A percentile compares a stretch with the other conserved stretches of the same genome.
phyloP scores from a whole-genome alignment of 176 grass and related monocot genomes.

The Oropetium thomaeum region DNA sequence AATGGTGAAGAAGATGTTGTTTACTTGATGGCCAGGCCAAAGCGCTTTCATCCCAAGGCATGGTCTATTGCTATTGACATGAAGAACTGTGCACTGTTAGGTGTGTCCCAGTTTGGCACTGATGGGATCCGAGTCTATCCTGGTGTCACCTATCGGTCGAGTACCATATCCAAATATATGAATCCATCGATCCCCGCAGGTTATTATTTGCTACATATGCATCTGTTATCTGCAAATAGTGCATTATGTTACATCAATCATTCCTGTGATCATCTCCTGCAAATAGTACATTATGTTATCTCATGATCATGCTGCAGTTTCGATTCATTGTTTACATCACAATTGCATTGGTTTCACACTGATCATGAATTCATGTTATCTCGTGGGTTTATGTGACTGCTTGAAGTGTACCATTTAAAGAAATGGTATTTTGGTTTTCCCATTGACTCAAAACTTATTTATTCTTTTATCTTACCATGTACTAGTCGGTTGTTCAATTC shows the following conservation, averaged over 20 bases:
- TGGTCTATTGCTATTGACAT: conserved; percentile 6
- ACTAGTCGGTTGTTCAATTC: too few species aligned
- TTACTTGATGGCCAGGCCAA: background rate
- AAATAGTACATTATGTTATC: background rate
- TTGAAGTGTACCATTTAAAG: too few species aligned
- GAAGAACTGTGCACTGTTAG: background rate
- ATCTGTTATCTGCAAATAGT: too few species aligned
- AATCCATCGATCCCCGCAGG: background rate
- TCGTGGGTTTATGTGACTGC: too few species aligned
- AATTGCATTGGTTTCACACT: too few species aligned
- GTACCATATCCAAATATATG: background rate
- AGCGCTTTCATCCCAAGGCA: background rate
- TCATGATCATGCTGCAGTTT: background rate
- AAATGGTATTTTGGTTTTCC: too few species aligned
- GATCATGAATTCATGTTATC: too few species aligned
- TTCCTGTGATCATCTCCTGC: too few species aligned
- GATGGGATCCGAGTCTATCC: background rate
- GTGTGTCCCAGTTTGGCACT: background rate
- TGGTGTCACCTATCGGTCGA: background rate
- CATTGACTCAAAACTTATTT: too few species aligned
- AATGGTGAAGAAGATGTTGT: background rate
- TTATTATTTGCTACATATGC: background rate
- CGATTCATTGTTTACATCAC: too few species aligned
- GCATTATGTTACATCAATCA: too few species aligned
- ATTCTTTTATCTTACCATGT: too few species aligned